Percentiles rank a stretch among this genome's conserved stretches.
phyloP scores from a whole-genome alignment of 768 basidiomycete genomes.

The Leccinellum albellum region DNA sequence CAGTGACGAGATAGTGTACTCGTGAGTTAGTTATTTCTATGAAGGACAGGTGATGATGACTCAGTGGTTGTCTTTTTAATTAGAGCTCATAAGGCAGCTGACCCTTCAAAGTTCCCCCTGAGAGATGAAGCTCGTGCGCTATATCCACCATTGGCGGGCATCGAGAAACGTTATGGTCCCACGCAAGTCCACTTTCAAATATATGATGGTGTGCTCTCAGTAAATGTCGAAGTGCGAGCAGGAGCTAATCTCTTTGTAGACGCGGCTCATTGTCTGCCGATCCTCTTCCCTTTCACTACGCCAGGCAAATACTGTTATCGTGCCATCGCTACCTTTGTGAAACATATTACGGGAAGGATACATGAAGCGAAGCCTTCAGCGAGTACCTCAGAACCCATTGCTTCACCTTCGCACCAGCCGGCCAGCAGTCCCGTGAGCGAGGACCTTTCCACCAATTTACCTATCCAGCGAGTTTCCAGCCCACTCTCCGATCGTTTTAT shows the following conservation, averaged over 20 bases:
- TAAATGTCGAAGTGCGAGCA: constrained; percentile 20
- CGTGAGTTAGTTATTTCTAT: constrained; percentile 42
- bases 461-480: constrained; percentile 1
- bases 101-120: constrained; percentile 66
- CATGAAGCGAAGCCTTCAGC: constrained; percentile 9
- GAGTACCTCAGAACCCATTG: constrained; percentile 8
- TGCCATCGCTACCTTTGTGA: constrained; percentile 68
- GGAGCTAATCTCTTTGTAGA: constrained; percentile 37
- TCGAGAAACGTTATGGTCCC: constrained; percentile 50
- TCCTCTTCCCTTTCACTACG: constrained; percentile 72
- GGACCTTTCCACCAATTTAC: neutral
- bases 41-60: neutral
- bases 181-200: constrained; percentile 91
- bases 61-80: neutral
- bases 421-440: constrained; percentile 4
- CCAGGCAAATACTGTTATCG: constrained; percentile 80
- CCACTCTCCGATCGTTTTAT: neutral
- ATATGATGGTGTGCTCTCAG: constrained; percentile 62
- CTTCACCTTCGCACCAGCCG: neutral
- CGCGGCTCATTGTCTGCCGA: constrained; percentile 67
- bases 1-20: constrained; percentile 87
- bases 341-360: constrained; percentile 55
- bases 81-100: constrained; percentile 90
- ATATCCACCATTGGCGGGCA: constrained; percentile 55
- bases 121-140: constrained; percentile 42